Percentiles rank a stretch among this genome's conserved stretches.
phyloP scores from a whole-genome alignment of 2,329 filamentous ascomycete genomes.

The Colletotrichum theobromicola region DNA sequence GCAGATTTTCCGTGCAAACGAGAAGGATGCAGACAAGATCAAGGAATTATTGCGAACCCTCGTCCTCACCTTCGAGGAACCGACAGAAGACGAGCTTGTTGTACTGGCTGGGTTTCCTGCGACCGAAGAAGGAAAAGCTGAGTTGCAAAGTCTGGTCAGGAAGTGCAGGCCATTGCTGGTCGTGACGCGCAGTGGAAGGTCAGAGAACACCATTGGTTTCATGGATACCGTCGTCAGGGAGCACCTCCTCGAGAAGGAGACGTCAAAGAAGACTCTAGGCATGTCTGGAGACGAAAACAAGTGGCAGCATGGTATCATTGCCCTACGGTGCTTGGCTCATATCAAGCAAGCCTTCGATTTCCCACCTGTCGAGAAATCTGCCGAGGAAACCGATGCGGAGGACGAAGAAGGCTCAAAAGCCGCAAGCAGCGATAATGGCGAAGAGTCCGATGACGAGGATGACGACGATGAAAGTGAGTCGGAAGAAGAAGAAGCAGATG shows the following conservation, averaged over 20 bases:
- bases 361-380: conserved; percentile 9
- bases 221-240: conserved; percentile 40
- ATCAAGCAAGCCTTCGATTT: conserved; percentile 38
- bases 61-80: conserved; percentile 45
- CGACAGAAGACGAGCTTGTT: conserved; percentile 40
- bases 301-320: conserved; percentile 46
- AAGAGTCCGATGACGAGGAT: not conserved
- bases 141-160: conserved; percentile 38
- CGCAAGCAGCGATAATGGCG: not conserved
- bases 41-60: conserved; percentile 47
- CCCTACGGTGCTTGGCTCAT: conserved; percentile 41
- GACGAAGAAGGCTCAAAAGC: not conserved
- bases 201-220: conserved; percentile 25
- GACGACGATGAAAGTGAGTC: not conserved
- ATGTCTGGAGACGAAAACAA: conserved; percentile 42
- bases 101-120: conserved; percentile 40
- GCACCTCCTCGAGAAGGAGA: conserved; percentile 41
- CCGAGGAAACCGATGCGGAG: not conserved
- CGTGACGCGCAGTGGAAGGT: conserved; percentile 13
- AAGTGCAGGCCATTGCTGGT: conserved; percentile 40
- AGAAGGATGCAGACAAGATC: conserved; percentile 38
- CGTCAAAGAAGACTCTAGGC: conserved; percentile 31
- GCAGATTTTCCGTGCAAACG: conserved; percentile 37
- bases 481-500: conserved; percentile 14
- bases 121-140: conserved; percentile 33